Percentiles rank a stretch among this genome's conserved stretches.
Evolutionary conservation across 352 stramenopile species (phyloP).

Genomic region (Phytophthora parvispora): DNA sequence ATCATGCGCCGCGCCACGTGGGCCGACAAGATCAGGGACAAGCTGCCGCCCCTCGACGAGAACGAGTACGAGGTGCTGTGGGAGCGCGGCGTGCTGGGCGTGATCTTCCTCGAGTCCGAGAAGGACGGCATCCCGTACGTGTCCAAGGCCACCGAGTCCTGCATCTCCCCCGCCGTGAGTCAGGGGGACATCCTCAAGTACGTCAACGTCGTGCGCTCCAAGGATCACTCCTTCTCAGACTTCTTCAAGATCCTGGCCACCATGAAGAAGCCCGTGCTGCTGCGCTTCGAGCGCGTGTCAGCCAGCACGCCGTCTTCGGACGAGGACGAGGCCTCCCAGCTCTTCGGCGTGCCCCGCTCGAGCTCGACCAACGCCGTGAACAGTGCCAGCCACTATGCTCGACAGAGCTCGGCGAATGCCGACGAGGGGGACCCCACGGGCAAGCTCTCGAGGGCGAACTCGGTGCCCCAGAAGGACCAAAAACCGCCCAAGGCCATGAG

Average conservation of each 20-base stretch:
- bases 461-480: conserved; percentile 65
- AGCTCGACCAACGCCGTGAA: conserved; percentile 55
- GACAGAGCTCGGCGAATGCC: conserved; percentile 34
- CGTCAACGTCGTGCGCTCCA: conserved; percentile 88
- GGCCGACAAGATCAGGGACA: conserved; percentile 86
- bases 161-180: conserved; percentile 75
- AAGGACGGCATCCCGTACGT: conserved; percentile 89
- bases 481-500: conserved; percentile 46
- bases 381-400: conserved; percentile 29
- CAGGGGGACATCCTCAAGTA: conserved; percentile 87
- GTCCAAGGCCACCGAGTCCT: conserved; percentile 89
- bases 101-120: conserved; percentile 91
- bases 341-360: conserved; percentile 57
- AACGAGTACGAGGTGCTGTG: conserved; percentile 91
- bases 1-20: conserved; percentile 57
- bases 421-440: conserved; percentile 28
- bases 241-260: conserved; percentile 93
- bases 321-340: conserved; percentile 46
- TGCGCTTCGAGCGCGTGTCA: conserved; percentile 81
- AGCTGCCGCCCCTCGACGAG: conserved; percentile 75
- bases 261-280: conserved; percentile 91
- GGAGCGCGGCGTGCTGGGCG: conserved; percentile 87
- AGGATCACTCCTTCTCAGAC: conserved; percentile 90
- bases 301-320: conserved; percentile 61
- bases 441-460: conserved; percentile 70